A percentile compares a stretch with the other conserved stretches of the same genome.
phyloP scores from a whole-genome alignment of 495 filamentous ascomycete species.

The Rostrohypoxylon terebratum region DNA sequence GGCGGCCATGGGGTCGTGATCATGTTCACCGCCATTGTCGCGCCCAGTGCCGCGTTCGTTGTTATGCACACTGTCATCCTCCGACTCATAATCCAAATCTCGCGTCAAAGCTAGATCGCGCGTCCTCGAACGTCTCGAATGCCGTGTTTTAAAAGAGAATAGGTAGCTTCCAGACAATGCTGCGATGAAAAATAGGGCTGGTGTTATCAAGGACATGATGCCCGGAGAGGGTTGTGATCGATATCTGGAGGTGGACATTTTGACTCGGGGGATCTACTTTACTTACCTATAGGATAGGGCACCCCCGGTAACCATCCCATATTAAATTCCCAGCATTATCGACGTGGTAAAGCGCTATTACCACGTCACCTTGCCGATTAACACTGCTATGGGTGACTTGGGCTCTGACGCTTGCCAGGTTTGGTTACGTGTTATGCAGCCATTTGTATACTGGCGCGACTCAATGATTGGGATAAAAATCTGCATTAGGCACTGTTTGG shows the following conservation, averaged over 20 bases:
- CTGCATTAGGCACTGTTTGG: constrained; percentile 24
- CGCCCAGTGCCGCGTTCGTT: background rate
- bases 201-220: constrained; percentile 41
- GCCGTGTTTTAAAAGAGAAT: constrained; percentile 29
- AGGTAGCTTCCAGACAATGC: constrained; percentile 38
- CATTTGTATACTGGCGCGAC: constrained; percentile 35
- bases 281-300: constrained; percentile 42
- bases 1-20: background rate
- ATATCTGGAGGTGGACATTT: constrained; percentile 26
- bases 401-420: constrained; percentile 30
- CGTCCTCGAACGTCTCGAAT: constrained; percentile 21
- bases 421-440: constrained; percentile 37
- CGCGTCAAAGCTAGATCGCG: constrained; percentile 21
- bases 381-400: constrained; percentile 27
- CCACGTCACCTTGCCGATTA: constrained; percentile 37
- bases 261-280: constrained; percentile 27
- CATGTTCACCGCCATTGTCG: background rate
- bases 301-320: constrained; percentile 26
- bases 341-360: constrained; percentile 17
- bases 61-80: constrained; percentile 18
- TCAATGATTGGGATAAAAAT: constrained; percentile 17
- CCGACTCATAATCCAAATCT: constrained; percentile 23
- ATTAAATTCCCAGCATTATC: constrained; percentile 27
- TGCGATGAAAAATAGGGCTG: constrained; percentile 35
- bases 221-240: constrained; percentile 35